These are phyloP conservation scores for Trametes gibbosa DNA, from an alignment of 768 basidiomycete species.

Conservation along the genomic window DNA sequence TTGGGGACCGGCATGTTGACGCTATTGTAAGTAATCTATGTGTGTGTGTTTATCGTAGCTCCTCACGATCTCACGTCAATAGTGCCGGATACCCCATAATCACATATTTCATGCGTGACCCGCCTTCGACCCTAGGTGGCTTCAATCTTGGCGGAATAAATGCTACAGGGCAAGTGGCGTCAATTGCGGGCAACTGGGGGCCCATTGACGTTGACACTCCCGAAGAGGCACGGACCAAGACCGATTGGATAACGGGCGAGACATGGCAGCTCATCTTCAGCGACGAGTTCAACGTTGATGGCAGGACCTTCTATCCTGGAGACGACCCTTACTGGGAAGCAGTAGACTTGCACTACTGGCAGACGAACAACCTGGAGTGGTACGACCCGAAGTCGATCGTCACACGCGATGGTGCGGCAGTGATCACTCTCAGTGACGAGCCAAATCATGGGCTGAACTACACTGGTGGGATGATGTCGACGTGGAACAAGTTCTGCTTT, in stretches of 20 bases:
- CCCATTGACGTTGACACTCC: slow-evolving; percentile 59
- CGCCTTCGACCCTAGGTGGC: slow-evolving; percentile 34
- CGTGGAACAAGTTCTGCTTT: slow-evolving; percentile 87
- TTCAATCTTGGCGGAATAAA: slow-evolving; percentile 46
- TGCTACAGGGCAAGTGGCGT: slow-evolving; percentile 41
- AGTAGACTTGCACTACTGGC: slow-evolving; percentile 79
- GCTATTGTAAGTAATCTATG: slow-evolving; percentile 54
- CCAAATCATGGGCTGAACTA: slow-evolving; percentile 42
- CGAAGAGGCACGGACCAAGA: slow-evolving; percentile 36
- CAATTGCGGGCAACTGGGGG: slow-evolving; percentile 39
- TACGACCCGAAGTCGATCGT: slow-evolving; percentile 70
- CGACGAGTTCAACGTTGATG: slow-evolving; percentile 77
- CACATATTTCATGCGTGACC: slow-evolving; percentile 32
- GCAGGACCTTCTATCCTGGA: slow-evolving; percentile 67
- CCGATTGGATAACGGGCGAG: slow-evolving; percentile 19
- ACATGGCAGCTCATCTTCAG: slow-evolving; percentile 71
- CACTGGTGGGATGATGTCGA: slow-evolving; percentile 48
- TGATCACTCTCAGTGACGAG: slow-evolving; percentile 52
- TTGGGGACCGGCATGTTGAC: slow-evolving; percentile 46
- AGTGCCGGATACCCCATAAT: slow-evolving; percentile 45
- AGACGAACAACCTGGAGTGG: slow-evolving; percentile 63
- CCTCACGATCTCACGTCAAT: neutral
- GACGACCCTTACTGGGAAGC: slow-evolving; percentile 86
- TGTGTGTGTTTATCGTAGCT: neutral
- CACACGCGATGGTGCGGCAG: slow-evolving; percentile 40